A percentile compares a stretch with the other conserved stretches of the same genome.
Evolutionary conservation across 768 basidiomycete species (phyloP).

Genomic region (Naganishia vishniacii): DNA sequence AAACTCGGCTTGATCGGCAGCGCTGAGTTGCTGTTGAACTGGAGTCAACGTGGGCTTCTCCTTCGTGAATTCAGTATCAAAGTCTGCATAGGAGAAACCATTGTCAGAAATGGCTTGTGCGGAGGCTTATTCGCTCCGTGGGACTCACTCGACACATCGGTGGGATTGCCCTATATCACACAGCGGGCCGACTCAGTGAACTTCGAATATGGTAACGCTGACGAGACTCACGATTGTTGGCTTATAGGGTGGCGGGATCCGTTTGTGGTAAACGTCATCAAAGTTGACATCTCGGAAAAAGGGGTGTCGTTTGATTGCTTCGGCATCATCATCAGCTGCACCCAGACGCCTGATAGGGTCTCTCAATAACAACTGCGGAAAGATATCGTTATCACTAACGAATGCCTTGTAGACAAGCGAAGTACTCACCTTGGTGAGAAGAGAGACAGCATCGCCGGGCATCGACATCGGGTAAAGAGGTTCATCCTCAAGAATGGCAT

Average conservation of each 20-base stretch:
- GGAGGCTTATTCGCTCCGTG: background rate
- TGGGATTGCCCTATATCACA: conserved; percentile 31
- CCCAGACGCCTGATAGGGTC: conserved; percentile 87
- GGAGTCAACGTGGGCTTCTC: conserved; percentile 97
- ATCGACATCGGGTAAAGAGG: conserved; percentile 98
- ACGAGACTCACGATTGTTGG: conserved; percentile 79
- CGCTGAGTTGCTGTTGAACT: conserved; percentile 84
- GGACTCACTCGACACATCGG: conserved; percentile 27
- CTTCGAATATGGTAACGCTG: no score
- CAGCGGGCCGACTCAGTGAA: no score
- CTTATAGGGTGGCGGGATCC: conserved; percentile 95
- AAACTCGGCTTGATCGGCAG: conserved; percentile 90
- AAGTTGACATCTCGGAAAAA: conserved; percentile 99
- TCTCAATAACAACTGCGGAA: conserved; percentile 71
- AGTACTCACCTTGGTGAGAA: conserved; percentile 74
- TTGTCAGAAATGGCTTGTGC: conserved; percentile 29
- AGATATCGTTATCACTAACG: conserved; percentile 22
- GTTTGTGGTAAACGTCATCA: conserved; percentile 94
- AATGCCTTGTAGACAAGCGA: background rate
- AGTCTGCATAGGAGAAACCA: conserved; percentile 52
- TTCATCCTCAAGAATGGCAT: conserved; percentile 97
- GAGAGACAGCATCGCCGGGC: conserved; percentile 93
- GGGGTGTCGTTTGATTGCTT: conserved; percentile 92
- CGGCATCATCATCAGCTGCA: conserved; percentile 83
- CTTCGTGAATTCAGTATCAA: conserved; percentile 92